These are phyloP conservation scores for Leucoagaricus sp. DNA, from an alignment of 1,284 basidiomycete species.

Conservation along the genomic window DNA sequence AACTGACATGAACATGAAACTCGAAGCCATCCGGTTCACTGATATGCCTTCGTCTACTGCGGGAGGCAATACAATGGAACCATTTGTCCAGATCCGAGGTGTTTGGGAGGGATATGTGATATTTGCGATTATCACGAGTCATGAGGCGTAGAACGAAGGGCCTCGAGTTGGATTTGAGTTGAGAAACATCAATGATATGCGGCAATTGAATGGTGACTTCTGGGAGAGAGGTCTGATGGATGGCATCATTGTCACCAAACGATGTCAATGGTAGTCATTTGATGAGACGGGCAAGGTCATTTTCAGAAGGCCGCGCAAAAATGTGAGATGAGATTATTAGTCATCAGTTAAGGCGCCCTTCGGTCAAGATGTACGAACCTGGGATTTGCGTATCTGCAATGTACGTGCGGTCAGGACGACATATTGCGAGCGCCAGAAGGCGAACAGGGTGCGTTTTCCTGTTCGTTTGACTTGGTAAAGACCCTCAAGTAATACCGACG, in stretches of 20 bases:
- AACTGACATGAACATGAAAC: constrained; percentile 16
- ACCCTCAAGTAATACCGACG: constrained; percentile 8
- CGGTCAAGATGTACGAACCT: constrained; percentile 1
- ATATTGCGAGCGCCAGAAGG: constrained; percentile 11
- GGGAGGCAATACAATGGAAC: constrained; percentile 6
- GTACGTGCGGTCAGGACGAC: constrained; percentile 11
- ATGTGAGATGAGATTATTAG: constrained; percentile 7
- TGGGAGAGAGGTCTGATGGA: constrained; percentile 10
- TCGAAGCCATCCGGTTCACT: constrained; percentile 9
- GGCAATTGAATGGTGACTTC: constrained; percentile 12
- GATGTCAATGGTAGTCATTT: constrained; percentile 1
- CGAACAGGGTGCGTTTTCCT: not conserved
- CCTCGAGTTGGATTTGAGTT: constrained; percentile 14
- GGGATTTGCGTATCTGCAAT: constrained; percentile 11
- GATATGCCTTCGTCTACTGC: constrained; percentile 10
- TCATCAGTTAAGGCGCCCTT: not conserved
- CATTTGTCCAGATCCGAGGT: constrained; percentile 13
- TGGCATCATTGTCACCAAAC: constrained; percentile 5
- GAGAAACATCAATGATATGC: constrained; percentile 16
- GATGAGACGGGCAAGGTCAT: not conserved
- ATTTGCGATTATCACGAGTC: constrained; percentile 12
- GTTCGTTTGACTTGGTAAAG: constrained; percentile 14
- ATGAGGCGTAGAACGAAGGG: constrained; percentile 14
- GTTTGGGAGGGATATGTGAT: constrained; percentile 15
- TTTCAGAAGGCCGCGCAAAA: not conserved